Base-by-base conservation (phyloP, 805 yeast genomes). In the Wickerhamiella kurtzmanii region DNA sequence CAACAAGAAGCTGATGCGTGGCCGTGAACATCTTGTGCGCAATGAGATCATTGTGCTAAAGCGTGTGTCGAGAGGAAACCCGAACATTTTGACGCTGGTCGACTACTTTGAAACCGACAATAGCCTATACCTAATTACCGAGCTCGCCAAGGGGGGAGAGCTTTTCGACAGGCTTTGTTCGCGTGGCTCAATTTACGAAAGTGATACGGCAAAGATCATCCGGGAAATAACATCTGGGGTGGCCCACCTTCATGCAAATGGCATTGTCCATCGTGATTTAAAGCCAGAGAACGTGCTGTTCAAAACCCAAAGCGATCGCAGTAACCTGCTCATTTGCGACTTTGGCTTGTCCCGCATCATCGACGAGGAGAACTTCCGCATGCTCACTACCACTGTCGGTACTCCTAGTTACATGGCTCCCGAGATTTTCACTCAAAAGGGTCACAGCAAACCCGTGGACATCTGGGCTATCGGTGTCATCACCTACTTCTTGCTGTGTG, bases 371-470 rank as follows among this genome's bases (percentile, higher is more conserved):
- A 58, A 65, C 54, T 57, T 62, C 53, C 51, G 62, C 48, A 49
- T 63, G 63, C 60, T 70, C 51, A 60, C 67, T 51, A 68, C 80
- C 48, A 63, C 77, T 36, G 69, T 80, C 56, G 89, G 89, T 0
- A 82, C 89, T 1, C 71, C 81, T 4, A 78, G 83, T 18, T 81
- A 81, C 61, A 76, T 81, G 73, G 81, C 88, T 0, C 89, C 89
- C 1, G 88, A 81, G 57, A 69, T 82, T 37, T 66, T 75, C 46
- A 60, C 66, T 15, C 65, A 72, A 44, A 59, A 64, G 37, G 76
- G 77, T n/a, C 81, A 80, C 54, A 73, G 74, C 21, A 69, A 64
- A 51, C 71, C 75, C 2, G 80, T 80, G 2, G 89, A 81, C 57
- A 68, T 81, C 28, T 81, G 89, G 89, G 82, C 88, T 0, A 66